Base-by-base conservation (phyloP, 306 rosid species). In the Cercis canadensis region DNA sequence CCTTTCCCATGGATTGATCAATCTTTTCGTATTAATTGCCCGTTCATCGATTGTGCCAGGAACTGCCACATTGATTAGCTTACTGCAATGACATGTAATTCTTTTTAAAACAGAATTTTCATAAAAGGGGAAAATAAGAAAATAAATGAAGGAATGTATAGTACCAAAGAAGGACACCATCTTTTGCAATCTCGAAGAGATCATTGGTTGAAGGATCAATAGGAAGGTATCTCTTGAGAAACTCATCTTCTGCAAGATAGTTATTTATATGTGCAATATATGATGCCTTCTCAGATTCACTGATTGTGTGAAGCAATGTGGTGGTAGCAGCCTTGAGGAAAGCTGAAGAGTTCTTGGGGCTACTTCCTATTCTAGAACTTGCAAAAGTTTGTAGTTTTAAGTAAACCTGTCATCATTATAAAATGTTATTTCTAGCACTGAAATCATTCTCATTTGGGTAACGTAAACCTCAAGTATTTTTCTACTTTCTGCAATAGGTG, bases 1-100 rank as follows among this genome's bases (percentile, higher is more conserved):
- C 72, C 99, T 91, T 82, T 94, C 99, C 99, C 99, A 94, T 10
- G 99, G 99, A 65, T 94, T 94, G 57, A 94, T 97, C 44, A 84
- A 73, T 78, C 88, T 78, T 81, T 94, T 94, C 0, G 91, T 94
- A 62, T 94, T 94, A 75, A 94, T 86, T 4, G 99, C 95, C 0
- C 99, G 89, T 53, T 94, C 99, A 72, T 94, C 99, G 10, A 94
- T 91, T 63, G 97, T 94, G 44, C 95, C 94, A 0, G 97, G 95
- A 72, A 94, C 97, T 29, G 99, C 97, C 81, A 94, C 95, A 79
- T 94, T 94, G 82, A 94, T 91, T 62, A 91, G 88, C 87, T 94
- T 94, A 82, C 99, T 94, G 92, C 83, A 88, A 52, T 62, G 61
- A 72, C 49, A 63, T 43, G 72, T 7, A 62, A 55, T 14, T 24